Base-by-base conservation (phyloP, 2,329 filamentous ascomycete genomes). In the Talaromyces sp. region DNA sequence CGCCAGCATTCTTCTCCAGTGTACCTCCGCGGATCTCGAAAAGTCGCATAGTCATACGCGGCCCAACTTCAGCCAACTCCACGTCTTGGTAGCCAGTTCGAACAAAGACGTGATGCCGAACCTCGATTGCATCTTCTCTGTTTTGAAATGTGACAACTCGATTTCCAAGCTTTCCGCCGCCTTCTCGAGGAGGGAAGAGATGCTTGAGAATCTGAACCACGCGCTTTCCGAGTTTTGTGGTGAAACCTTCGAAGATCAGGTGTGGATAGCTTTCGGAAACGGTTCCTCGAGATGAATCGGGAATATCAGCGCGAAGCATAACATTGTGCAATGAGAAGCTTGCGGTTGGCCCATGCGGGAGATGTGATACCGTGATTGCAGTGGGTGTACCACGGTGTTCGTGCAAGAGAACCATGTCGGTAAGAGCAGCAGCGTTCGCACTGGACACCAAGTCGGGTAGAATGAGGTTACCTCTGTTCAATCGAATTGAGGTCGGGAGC, bases 21-120 rank as follows among this genome's bases (percentile, higher is more conserved):
- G 94, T 96, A 16, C 95, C 94, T 62, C 89, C 90, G 56, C 93
- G 85, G 67, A 99, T 97, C 81, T 98, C 92, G 74, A 98, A 99
- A 62, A 93, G 82, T 70, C 92, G 85, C 92, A 98, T 95, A n/a
- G 93, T 97, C 92, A 98, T 97, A 65, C 95, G 85, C 1, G 95
- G 95, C 0, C 94, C 93, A 60, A 96, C 92, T 76, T 97, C 93
- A 14, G 91, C 89, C 71, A 97, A 79, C 77, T 96, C 93, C 2
- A 98, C 92, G 65, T 90, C 91, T 74, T 96, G 89, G 74, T 94
- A 95, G 0, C 91, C 90, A 0, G 95, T 98, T 76, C 91, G 89
- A 19, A 99, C 94, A 74, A 97, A 99, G 2, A 99, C 93, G 76
- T 93, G 90, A 76, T 96, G 92, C 3, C 95, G 87, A 54, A 99